A percentile compares a stretch with the other conserved stretches of the same genome.
These are phyloP conservation scores for Rhodomyrtus psidioides DNA, from an alignment of 441 rosid genomes.

Conservation along the genomic window DNA sequence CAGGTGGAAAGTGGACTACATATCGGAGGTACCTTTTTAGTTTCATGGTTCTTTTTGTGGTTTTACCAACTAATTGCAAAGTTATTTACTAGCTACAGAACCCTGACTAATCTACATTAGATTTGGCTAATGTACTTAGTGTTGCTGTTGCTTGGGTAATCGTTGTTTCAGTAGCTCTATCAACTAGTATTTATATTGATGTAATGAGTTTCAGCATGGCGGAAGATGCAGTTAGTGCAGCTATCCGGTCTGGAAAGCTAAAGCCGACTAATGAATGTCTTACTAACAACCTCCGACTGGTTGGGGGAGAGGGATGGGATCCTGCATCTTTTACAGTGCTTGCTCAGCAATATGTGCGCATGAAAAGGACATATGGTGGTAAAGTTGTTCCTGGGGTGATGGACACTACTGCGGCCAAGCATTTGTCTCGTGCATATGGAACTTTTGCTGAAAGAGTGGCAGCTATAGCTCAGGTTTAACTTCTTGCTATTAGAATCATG, in stretches of 20 bases:
- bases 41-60: not conserved
- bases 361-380: slow-evolving; percentile 72
- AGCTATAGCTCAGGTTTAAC: slow-evolving; percentile 73
- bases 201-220: slow-evolving; percentile 70
- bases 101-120: not conserved
- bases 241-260: slow-evolving; percentile 69
- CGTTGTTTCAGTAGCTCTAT: not conserved
- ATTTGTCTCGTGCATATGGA: slow-evolving; percentile 89
- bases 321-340: slow-evolving; percentile 78
- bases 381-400: slow-evolving; percentile 79
- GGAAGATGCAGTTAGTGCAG: slow-evolving; percentile 91
- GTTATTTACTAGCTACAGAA: not conserved
- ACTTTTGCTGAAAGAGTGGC: slow-evolving; percentile 77
- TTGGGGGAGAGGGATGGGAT: slow-evolving; percentile 90
- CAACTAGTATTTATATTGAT: not conserved
- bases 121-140: not conserved
- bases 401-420: slow-evolving; percentile 86
- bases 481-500: not conserved
- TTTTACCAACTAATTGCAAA: not conserved
- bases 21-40: slow-evolving; percentile 61
- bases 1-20: slow-evolving; percentile 99
- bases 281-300: slow-evolving; percentile 46
- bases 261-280: slow-evolving; percentile 53
- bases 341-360: slow-evolving; percentile 80
- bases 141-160: not conserved